These are phyloP conservation scores for Stagonosporopsis vannaccii DNA, from an alignment of 2,329 filamentous ascomycete genomes.

Conservation along the genomic window DNA sequence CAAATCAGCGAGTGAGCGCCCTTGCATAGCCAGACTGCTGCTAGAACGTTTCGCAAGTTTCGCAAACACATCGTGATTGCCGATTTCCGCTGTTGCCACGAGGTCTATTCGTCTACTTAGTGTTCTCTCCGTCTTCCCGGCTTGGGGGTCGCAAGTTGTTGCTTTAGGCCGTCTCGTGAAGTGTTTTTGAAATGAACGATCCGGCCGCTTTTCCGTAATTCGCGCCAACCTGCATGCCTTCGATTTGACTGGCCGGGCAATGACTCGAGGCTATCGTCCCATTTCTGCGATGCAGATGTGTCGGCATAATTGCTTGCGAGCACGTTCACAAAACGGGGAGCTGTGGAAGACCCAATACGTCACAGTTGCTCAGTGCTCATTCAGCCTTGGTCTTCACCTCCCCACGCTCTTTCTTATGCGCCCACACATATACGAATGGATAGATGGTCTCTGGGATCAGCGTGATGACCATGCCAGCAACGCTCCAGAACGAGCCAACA, in stretches of 20 bases:
- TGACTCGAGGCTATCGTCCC: neutral
- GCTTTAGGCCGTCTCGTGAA: constrained; percentile 9
- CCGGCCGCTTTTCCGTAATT: constrained; percentile 8
- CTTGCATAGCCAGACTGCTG: constrained; percentile 5
- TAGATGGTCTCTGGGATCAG: constrained; percentile 50
- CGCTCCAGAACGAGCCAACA: constrained; percentile 45
- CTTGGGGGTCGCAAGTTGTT: constrained; percentile 10
- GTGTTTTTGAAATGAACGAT: constrained; percentile 13
- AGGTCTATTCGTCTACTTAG: neutral
- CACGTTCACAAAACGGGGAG: neutral
- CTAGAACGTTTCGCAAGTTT: constrained; percentile 5
- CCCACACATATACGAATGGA: constrained; percentile 50
- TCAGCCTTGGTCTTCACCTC: constrained; percentile 17
- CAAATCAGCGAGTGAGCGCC: constrained; percentile 2
- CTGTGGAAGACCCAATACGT: too few relatives aligned
- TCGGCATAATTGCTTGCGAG: neutral
- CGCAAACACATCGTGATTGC: constrained; percentile 1
- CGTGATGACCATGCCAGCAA: constrained; percentile 45
- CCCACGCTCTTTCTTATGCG: constrained; percentile 32
- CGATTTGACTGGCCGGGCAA: neutral
- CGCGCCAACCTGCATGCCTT: constrained; percentile 5
- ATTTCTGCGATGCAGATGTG: neutral
- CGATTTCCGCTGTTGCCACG: neutral
- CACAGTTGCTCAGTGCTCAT: neutral
- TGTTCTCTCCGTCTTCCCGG: constrained; percentile 7